Evolutionary conservation across 306 rosid genomes (phyloP), one percentile per base, ranked within the genome.

Genomic region (Canavalia ensiformis): DNA sequence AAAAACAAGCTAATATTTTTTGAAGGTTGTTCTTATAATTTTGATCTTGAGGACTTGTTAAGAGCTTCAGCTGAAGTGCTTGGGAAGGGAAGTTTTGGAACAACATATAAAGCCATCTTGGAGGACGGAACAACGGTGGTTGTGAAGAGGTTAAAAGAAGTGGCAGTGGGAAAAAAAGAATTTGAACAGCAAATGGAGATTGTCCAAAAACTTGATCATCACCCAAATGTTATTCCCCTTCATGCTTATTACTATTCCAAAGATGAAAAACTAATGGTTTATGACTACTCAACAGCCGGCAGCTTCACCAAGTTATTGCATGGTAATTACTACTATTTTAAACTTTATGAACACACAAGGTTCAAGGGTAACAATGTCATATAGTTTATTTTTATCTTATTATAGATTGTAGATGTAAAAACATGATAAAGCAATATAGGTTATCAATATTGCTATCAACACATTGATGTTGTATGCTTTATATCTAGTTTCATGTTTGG

Each of bases 31-130:
- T 87, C 89, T 75, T 81, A 72, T 58, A 86, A 83, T 67, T 92
- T 92, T 84, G 95, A 92, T 85, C 97, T 92, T 37, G 97, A 92
- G 75, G 95, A 92, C 81, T 68, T 92, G 76, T 78, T 92, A 58
- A 90, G 95, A 82, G 97, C 97, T 56, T 92, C 97, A 1, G 97
- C 97, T 46, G 92, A 90, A 78, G 95, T 92, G 25, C 91, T 92
- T 49, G 97, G 97, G 62, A 92, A 92, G 88, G 97, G 97, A 54
- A 87, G 90, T 74, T 89, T 88, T 75, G 97, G 95, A 74, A 89
- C 95, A 31, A 89, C 97, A n/a, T 92, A 92, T 58, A 92, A 89
- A 71, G 97, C 97, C 37, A 84, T 89, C 80, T 81, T 92, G 85
- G 97, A 92, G 81, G 97, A 92, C 5, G 92, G 95, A 47, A 90